These are phyloP conservation scores for Arthrobotrys sphaeroides DNA, from an alignment of 2,329 filamentous ascomycete species.

Conservation along the genomic window DNA sequence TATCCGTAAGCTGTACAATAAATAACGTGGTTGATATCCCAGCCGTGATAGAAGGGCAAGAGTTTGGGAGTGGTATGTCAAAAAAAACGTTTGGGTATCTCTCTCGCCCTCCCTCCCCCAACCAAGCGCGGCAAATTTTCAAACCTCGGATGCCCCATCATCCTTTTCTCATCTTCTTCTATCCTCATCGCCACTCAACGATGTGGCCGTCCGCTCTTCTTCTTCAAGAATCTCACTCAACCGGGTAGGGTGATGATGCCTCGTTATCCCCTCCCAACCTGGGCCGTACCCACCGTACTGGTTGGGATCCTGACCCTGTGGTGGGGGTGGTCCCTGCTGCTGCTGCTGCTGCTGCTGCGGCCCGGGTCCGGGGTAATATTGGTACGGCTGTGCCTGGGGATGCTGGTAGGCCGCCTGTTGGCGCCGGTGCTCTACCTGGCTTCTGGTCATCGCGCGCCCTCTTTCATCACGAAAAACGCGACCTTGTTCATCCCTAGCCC, in stretches of 20 bases:
- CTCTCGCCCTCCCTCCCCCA: neutral
- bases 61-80: neutral
- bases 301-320: conserved; percentile 51
- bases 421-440: conserved; percentile 56
- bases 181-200: conserved; percentile 70
- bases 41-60: neutral
- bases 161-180: neutral
- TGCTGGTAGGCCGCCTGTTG: conserved; percentile 61
- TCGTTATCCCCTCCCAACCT: conserved; percentile 77
- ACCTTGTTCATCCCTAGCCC: conserved; percentile 61
- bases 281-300: conserved; percentile 71
- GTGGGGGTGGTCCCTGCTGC: conserved; percentile 65
- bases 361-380: conserved; percentile 63
- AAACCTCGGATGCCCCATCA: neutral
- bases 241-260: conserved; percentile 85
- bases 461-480: conserved; percentile 60
- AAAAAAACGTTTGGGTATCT: conserved; percentile 5
- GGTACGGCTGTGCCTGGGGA: conserved; percentile 63
- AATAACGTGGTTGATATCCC: conserved; percentile 26
- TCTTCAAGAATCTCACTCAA: conserved; percentile 89
- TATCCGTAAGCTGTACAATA: conserved; percentile 28
- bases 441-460: conserved; percentile 56
- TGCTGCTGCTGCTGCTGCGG: no score
- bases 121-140: conserved; percentile 6
- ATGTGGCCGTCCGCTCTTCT: conserved; percentile 74